Base-by-base conservation (phyloP, 441 rosid species). In the Dalechampia spathulata region DNA sequence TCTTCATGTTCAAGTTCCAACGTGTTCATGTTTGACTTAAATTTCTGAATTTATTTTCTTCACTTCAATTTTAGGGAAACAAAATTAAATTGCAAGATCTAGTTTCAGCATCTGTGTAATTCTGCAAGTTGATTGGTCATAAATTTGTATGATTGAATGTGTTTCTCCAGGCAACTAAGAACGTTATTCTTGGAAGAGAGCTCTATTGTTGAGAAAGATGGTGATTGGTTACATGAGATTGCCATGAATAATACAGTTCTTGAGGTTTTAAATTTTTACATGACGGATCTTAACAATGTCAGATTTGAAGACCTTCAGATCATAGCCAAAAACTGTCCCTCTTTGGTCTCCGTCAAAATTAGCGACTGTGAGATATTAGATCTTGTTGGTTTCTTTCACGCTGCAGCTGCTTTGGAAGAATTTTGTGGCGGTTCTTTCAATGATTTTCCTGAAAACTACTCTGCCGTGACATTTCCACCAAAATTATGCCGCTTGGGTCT, bases 141-240 rank as follows among this genome's bases (percentile, higher is more conserved):
- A 23, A 48, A 7, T 47, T 28, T 48, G 10, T 58, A n/a, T 7
- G 3, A 30, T 21, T 38, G 15, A 22, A n/a, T 53, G 5, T 55
- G 41, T 60, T 54, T 56, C 22, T 49, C n/a, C 86, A 92, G 99
- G 80, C 83, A 73, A 55, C 61, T 93, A 65, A 80, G 61, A 64
- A 85, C 90, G 22, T 78, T 93, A 60, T 78, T 80, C 61, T 60
- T 93, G 82, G 99, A 93, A 66, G 99, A 87, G 72, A 86, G 92
- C 69, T 28, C 70, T 43, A 82, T 87, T 61, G 0, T 1, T 38
- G 93, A 87, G 75, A 82, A 45, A 9, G 97, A 89, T 59, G 96
- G 95, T 41, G 57, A 61, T 0, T 93, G 99, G 99, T 85, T 93
- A 41, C 93, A 85, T 19, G 93, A 83, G 71, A 88, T 89, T 67